phyloP scores from a whole-genome alignment of 164 flowering plant species.

The Taxillus chinensis region DNA sequence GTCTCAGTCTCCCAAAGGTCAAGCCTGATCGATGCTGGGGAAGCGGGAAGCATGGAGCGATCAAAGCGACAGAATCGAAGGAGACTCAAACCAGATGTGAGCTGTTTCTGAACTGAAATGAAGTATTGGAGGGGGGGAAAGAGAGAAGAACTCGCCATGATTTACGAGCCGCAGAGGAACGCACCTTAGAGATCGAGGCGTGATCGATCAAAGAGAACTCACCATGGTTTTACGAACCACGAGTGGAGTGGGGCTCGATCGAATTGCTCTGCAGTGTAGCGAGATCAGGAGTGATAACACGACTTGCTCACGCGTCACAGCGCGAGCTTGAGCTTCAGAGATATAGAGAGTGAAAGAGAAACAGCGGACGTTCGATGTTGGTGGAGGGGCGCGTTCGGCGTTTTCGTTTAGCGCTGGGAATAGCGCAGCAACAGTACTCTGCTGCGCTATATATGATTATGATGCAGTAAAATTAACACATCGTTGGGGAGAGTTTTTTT shows the following conservation, averaged over 20 bases:
- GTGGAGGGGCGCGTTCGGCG: too few relatives aligned
- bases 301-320: too few relatives aligned
- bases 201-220: background rate
- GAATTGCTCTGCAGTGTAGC: background rate
- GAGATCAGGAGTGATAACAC: background rate
- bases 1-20: conserved; percentile 62
- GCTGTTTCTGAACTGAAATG: background rate
- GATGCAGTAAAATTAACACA: too few relatives aligned
- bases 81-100: conserved; percentile 23
- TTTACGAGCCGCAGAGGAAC: conserved; percentile 6
- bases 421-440: too few relatives aligned
- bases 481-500: too few relatives aligned
- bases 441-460: too few relatives aligned
- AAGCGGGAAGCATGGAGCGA: background rate
- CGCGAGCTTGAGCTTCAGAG: too few relatives aligned
- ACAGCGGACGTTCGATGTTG: background rate
- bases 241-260: background rate
- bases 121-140: background rate
- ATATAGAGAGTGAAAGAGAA: background rate
- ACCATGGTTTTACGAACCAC: too few relatives aligned
- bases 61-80: conserved; percentile 12
- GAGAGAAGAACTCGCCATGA: conserved; percentile 25
- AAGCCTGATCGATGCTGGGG: conserved; percentile 55
- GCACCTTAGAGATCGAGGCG: background rate
- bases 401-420: too few relatives aligned